A percentile compares a stretch with the other conserved stretches of the same genome.
Conservation (phyloP, 129 eudicot species). For the Chrysanthemum seticuspe region DNA sequence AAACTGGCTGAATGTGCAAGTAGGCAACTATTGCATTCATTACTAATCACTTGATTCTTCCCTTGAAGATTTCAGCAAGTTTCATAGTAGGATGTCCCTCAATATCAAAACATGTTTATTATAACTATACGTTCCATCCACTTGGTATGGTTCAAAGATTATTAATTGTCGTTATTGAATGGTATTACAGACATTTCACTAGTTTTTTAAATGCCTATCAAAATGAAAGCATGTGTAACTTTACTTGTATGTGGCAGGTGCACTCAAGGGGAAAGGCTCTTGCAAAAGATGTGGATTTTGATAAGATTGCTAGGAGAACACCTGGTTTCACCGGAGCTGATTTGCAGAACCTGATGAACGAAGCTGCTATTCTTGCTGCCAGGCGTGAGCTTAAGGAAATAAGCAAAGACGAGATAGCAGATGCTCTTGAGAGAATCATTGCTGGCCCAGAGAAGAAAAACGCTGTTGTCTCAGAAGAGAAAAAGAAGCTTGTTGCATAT, state of each 20-base stretch:
- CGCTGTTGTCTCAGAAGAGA: constrained; percentile 94
- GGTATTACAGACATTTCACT: too few relatives aligned
- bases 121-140: too few relatives aligned
- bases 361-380: constrained; percentile 98
- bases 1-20: too few relatives aligned
- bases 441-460: constrained; percentile 95
- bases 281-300: constrained; percentile 93
- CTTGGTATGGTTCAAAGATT: too few relatives aligned
- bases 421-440: constrained; percentile 92
- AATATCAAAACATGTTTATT: too few relatives aligned
- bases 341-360: constrained; percentile 90
- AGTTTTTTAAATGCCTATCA: too few relatives aligned
- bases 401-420: constrained; percentile 95
- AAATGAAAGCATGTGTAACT: too few relatives aligned
- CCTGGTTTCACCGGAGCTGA: constrained; percentile 98
- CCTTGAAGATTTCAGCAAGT: too few relatives aligned
- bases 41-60: too few relatives aligned
- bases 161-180: too few relatives aligned
- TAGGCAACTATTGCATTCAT: too few relatives aligned
- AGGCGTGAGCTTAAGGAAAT: constrained; percentile 95
- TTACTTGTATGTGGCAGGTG: constrained; percentile 62
- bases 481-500: constrained; percentile 71
- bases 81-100: too few relatives aligned
- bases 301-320: constrained; percentile 88
- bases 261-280: constrained; percentile 97